A percentile compares a stretch with the other conserved stretches of the same genome.
phyloP scores from a whole-genome alignment of 106 monocot species.

The Acorus calamus region DNA sequence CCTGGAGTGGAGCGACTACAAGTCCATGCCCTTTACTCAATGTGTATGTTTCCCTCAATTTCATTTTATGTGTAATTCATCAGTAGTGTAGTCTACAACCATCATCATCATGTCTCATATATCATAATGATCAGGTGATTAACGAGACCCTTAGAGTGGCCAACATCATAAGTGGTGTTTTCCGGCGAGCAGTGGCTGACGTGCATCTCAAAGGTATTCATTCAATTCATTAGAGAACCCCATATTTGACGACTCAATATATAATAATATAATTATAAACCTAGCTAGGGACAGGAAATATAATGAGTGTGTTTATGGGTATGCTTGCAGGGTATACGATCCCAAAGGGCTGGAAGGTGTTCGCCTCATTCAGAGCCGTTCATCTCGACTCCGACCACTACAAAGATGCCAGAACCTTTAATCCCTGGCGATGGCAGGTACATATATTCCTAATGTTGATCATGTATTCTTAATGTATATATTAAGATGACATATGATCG shows the following conservation, averaged over 20 bases:
- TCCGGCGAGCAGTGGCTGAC: constrained; percentile 63
- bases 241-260: too few relatives aligned
- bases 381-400: constrained; percentile 61
- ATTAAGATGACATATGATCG: too few relatives aligned
- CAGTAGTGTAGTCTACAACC: too few relatives aligned
- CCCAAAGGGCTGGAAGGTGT: constrained; percentile 89
- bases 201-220: constrained; percentile 60
- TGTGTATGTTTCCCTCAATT: constrained; percentile 28
- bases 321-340: constrained; percentile 49
- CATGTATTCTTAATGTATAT: too few relatives aligned
- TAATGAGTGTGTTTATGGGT: too few relatives aligned
- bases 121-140: constrained; percentile 45
- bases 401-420: constrained; percentile 62
- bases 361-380: constrained; percentile 74
- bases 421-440: constrained; percentile 96
- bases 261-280: too few relatives aligned
- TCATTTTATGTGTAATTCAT: too few relatives aligned
- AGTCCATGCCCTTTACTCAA: constrained; percentile 89
- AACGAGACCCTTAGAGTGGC: constrained; percentile 82
- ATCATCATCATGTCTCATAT: too few relatives aligned
- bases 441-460: not conserved
- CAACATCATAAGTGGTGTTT: constrained; percentile 84
- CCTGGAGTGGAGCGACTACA: constrained; percentile 85
- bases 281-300: too few relatives aligned
- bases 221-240: too few relatives aligned